phyloP scores from a whole-genome alignment of 2,329 filamentous ascomycete genomes.

The Xylariales sp. region DNA sequence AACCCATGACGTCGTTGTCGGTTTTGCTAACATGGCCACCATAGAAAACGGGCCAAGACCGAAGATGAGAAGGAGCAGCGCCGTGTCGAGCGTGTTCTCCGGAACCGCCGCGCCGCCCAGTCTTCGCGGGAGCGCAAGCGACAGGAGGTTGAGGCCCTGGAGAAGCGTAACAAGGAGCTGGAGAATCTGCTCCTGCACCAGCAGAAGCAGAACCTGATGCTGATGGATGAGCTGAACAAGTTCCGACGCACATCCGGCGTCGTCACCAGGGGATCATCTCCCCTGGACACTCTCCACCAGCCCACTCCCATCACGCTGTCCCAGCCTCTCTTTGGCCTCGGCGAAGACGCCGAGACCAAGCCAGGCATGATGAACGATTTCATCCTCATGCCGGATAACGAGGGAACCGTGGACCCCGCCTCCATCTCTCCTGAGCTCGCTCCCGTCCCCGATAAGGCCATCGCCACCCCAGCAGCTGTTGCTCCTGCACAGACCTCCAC shows the following conservation, averaged over 20 bases:
- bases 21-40: conserved; percentile 17
- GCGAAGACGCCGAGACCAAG: conserved; percentile 18
- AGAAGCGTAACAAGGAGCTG: conserved; percentile 68
- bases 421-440: conserved; percentile 55
- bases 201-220: conserved; percentile 45
- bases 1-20: not conserved
- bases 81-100: conserved; percentile 92
- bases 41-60: conserved; percentile 93
- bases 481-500: conserved; percentile 17
- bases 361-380: conserved; percentile 37
- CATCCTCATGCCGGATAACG: conserved; percentile 33
- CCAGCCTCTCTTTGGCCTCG: conserved; percentile 50
- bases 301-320: conserved; percentile 53
- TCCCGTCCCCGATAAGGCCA: conserved; percentile 42
- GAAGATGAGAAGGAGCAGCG: conserved; percentile 99
- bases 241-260: conserved; percentile 40
- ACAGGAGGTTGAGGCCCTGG: conserved; percentile 79
- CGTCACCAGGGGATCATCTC: conserved; percentile 34
- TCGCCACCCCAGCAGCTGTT: conserved; percentile 22
- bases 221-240: conserved; percentile 46
- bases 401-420: conserved; percentile 55
- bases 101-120: conserved; percentile 93
- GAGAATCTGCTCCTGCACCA: conserved; percentile 58
- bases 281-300: conserved; percentile 36
- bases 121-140: conserved; percentile 94